Percentiles rank a stretch among this genome's conserved stretches.
Evolutionary conservation across 129 eudicot genomes (phyloP).

Genomic region (Gnaphalium uliginosum): DNA sequence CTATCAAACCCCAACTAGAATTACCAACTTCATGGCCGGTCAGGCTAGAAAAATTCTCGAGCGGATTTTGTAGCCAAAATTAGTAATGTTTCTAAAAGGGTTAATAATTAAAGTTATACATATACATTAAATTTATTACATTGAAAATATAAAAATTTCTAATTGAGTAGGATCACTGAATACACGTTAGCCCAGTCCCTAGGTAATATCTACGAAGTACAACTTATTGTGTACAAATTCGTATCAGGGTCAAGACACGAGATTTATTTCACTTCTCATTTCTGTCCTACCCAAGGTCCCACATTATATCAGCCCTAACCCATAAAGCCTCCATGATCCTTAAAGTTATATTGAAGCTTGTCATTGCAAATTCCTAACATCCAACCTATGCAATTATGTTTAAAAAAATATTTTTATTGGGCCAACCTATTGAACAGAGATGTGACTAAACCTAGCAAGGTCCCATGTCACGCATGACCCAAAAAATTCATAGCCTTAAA

Average conservation of each 20-base stretch:
- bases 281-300: not conserved
- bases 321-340: not conserved
- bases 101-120: no score
- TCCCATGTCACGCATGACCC: constrained; percentile 1
- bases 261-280: not conserved
- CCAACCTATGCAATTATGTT: constrained; percentile 13
- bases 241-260: not conserved
- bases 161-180: no score
- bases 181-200: no score
- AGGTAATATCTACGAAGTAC: not conserved
- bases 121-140: no score
- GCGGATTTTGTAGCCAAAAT: no score
- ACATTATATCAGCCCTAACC: not conserved
- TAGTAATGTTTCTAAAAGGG: no score
- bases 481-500: constrained; percentile 9
- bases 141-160: no score
- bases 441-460: constrained; percentile 6
- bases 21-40: no score
- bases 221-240: not conserved
- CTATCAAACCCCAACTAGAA: not conserved
- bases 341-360: not conserved
- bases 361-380: not conserved
- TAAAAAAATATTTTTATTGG: not conserved
- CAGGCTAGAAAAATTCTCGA: not conserved
- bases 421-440: not conserved